Evolutionary conservation across 2,329 filamentous ascomycete genomes (phyloP).

Genomic region (Claviceps humidiphila): DNA sequence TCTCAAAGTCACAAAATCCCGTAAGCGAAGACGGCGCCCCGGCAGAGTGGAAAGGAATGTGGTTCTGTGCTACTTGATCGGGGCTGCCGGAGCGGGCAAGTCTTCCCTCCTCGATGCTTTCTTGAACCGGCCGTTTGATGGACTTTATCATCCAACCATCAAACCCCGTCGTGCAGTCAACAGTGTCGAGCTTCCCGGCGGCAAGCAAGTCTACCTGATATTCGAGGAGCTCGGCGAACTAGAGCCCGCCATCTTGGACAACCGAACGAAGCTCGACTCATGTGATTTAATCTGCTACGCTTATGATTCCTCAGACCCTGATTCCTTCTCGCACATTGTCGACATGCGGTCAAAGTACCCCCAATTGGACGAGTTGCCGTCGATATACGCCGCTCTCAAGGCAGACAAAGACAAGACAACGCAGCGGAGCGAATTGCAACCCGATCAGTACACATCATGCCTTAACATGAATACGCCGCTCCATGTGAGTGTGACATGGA

Average conservation of each 20-base stretch:
- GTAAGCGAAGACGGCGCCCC: constrained; percentile 69
- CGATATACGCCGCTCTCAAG: constrained; percentile 86
- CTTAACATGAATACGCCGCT: constrained; percentile 83
- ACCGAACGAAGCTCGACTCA: constrained; percentile 75
- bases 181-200: constrained; percentile 87
- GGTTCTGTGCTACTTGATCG: constrained; percentile 83
- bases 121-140: constrained; percentile 73
- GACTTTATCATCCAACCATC: constrained; percentile 83
- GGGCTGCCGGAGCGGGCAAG: constrained; percentile 77
- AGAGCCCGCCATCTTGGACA: constrained; percentile 90
- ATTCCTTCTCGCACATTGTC: constrained; percentile 88
- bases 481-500: constrained; percentile 92
- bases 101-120: constrained; percentile 85
- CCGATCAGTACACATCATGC: constrained; percentile 76
- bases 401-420: constrained; percentile 93
- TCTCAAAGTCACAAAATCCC: constrained; percentile 81
- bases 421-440: constrained; percentile 82
- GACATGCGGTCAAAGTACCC: constrained; percentile 66
- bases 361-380: constrained; percentile 76
- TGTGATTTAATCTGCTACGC: constrained; percentile 92
- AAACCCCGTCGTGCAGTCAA: constrained; percentile 90
- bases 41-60: constrained; percentile 89
- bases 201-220: constrained; percentile 94
- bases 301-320: constrained; percentile 93
- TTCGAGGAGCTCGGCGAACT: constrained; percentile 88